These are phyloP conservation scores for Boletus subcaerulescens DNA, from an alignment of 768 basidiomycete species.

Conservation along the genomic window DNA sequence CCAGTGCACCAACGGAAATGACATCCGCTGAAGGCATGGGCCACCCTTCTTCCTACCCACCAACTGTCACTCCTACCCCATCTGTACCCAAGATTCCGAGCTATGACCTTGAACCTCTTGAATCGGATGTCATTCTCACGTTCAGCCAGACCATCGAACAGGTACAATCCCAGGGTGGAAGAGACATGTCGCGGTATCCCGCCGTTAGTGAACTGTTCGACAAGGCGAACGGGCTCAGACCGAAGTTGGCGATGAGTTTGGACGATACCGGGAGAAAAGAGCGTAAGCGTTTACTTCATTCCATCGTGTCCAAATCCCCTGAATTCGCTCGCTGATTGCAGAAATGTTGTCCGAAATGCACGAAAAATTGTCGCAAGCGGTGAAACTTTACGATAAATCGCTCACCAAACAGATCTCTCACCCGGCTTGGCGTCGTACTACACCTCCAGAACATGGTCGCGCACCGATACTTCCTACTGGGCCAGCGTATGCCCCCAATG, in stretches of 20 bases:
- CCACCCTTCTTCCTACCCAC: slow-evolving; percentile 47
- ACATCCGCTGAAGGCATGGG: slow-evolving; percentile 52
- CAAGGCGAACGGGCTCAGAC: slow-evolving; percentile 72
- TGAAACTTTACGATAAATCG: slow-evolving; percentile 86
- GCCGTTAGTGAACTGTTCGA: slow-evolving; percentile 84
- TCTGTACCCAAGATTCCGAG: slow-evolving; percentile 57
- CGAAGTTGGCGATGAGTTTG: slow-evolving; percentile 78
- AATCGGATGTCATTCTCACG: slow-evolving; percentile 82
- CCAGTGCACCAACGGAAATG: slow-evolving; percentile 70
- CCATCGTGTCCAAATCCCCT: neutral
- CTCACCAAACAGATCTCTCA: slow-evolving; percentile 79
- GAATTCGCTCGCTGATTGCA: slow-evolving; percentile 24
- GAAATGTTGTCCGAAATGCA: slow-evolving; percentile 94
- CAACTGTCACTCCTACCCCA: slow-evolving; percentile 35
- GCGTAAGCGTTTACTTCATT: slow-evolving; percentile 46
- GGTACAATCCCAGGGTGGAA: slow-evolving; percentile 71
- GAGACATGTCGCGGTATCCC: slow-evolving; percentile 78
- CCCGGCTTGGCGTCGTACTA: slow-evolving; percentile 55
- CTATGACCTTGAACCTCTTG: slow-evolving; percentile 79
- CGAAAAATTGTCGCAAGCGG: slow-evolving; percentile 87
- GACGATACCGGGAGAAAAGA: slow-evolving; percentile 87
- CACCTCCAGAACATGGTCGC: slow-evolving; percentile 20
- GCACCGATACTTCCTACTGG: slow-evolving; percentile 28
- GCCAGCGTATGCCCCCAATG: slow-evolving; percentile 19
- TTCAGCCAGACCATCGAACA: slow-evolving; percentile 91